Base-by-base conservation (phyloP, 495 filamentous ascomycete species). In the Hypoxylon intermedium region DNA sequence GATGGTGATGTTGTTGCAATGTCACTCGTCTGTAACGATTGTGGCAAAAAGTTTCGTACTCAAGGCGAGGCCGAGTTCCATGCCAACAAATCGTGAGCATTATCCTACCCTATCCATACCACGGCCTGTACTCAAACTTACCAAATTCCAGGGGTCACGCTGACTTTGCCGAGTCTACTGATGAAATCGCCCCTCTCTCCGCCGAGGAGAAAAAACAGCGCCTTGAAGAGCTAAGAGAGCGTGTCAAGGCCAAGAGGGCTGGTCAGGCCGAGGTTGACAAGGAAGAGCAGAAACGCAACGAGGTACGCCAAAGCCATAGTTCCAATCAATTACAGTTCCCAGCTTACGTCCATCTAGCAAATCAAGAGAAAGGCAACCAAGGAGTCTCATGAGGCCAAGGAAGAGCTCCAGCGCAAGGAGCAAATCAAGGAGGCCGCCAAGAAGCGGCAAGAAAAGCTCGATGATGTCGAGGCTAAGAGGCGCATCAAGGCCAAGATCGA, bases 101-200 rank as follows among this genome's bases (percentile, higher is more conserved):
- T 13, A 23, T 19, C 9, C 33, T 3, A 13, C 34, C 20, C 19
- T n/a, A 15, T 43, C 47, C 23, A 45, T 33, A 33, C 23, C 0
- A 38, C 11, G 21, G 12, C 9, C 28, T 23, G 12, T 18, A 34
- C 5, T 49, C 61, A 70, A 34, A 64, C 58, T 47, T 31, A 51
- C 9, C 1, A 30, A 19, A 20, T 13, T 40, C 47, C 52, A 89
- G 85, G 3, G 86, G 89, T 41, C 94, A 99, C 74, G 80, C 83
- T n/a, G 88, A 97, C 67, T 99, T 99, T 70, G 83, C 89, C 11
- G 91, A 99, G 72, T 96, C 92, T 0, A 93, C 88, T 1, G 93
- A 97, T 61, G 91, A 94, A 66, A 85, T 98, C 51, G 86, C 89
- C 1, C 91, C 93, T 1, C 79, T 99, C 64, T 98, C 90, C 0